phyloP scores from a whole-genome alignment of 106 monocot species.

The Dioscorea dumetorum region DNA sequence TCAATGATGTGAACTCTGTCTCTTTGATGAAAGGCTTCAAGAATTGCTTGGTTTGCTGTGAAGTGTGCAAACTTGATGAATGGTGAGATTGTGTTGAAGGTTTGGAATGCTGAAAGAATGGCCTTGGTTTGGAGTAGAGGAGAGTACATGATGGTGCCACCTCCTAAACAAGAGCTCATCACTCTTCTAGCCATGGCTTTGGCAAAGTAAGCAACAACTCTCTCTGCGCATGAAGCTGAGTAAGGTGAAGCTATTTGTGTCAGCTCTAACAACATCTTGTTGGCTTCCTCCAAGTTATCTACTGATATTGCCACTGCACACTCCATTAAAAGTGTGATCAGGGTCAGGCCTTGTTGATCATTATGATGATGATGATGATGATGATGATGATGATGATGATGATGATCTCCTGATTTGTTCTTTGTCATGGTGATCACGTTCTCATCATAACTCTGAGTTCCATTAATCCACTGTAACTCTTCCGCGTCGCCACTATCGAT shows the following conservation, averaged over 20 bases:
- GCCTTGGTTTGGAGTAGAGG: constrained; percentile 7
- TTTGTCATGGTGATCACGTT: too few species aligned
- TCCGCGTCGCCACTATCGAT: too few species aligned
- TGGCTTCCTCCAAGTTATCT: constrained; percentile 27
- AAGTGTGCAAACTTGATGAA: constrained; percentile 39
- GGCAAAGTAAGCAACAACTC: constrained; percentile 45
- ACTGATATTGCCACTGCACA: constrained; percentile 37
- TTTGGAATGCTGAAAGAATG: constrained; percentile 25
- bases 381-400: too few species aligned
- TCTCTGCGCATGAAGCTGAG: constrained; percentile 29
- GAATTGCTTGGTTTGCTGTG: constrained; percentile 43
- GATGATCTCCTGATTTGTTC: too few species aligned
- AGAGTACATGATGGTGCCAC: neutral
- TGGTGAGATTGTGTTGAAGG: constrained; percentile 36
- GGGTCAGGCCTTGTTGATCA: constrained; percentile 12
- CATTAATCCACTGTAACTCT: too few species aligned
- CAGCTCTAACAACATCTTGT: constrained; percentile 30
- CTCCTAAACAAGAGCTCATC: constrained; percentile 20
- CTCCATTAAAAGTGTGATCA: constrained; percentile 31
- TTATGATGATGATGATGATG: too few species aligned
- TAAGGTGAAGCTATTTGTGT: constrained; percentile 32
- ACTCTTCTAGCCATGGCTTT: constrained; percentile 26
- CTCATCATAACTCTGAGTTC: too few species aligned
- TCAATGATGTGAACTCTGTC: constrained; percentile 35
- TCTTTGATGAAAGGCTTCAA: constrained; percentile 25